These are phyloP conservation scores for Sordaria brevicollis DNA, from an alignment of 495 filamentous ascomycete genomes.

Conservation along the genomic window DNA sequence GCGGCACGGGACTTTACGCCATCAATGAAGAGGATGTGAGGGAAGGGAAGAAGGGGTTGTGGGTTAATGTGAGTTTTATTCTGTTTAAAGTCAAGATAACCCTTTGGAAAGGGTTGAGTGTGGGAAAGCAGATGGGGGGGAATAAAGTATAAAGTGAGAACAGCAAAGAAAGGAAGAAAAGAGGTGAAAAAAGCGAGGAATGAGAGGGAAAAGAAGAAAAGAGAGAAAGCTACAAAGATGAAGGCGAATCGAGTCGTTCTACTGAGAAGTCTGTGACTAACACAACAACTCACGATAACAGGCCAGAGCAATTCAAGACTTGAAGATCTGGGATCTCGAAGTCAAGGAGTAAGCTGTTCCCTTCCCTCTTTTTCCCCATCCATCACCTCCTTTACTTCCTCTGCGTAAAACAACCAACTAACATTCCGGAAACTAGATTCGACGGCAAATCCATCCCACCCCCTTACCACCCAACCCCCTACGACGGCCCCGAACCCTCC, in stretches of 20 bases:
- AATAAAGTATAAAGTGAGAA: too few relatives aligned
- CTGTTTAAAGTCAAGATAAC: too few relatives aligned
- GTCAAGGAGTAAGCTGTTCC: constrained; percentile 13
- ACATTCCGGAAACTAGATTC: constrained; percentile 20
- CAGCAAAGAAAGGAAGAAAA: too few relatives aligned
- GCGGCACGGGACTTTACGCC: constrained; percentile 24
- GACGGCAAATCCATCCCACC: constrained; percentile 23
- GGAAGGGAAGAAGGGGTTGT: neutral
- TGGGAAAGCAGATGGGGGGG: too few relatives aligned
- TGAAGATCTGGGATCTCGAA: constrained; percentile 27
- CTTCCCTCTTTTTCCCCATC: neutral
- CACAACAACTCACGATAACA: neutral
- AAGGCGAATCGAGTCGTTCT: too few relatives aligned
- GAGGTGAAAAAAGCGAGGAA: too few relatives aligned
- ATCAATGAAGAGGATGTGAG: neutral
- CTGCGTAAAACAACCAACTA: too few relatives aligned
- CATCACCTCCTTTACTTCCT: too few relatives aligned
- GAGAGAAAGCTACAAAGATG: too few relatives aligned
- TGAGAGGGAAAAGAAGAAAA: too few relatives aligned
- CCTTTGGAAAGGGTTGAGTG: too few relatives aligned
- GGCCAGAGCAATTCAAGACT: constrained; percentile 21
- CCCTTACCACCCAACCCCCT: constrained; percentile 22
- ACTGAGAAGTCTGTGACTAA: neutral
- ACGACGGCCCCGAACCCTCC: constrained; percentile 28
- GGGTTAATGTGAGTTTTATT: constrained; percentile 13